These are phyloP conservation scores for Exophiala xenobiotica DNA, from an alignment of 2,329 filamentous ascomycete species.

Conservation along the genomic window DNA sequence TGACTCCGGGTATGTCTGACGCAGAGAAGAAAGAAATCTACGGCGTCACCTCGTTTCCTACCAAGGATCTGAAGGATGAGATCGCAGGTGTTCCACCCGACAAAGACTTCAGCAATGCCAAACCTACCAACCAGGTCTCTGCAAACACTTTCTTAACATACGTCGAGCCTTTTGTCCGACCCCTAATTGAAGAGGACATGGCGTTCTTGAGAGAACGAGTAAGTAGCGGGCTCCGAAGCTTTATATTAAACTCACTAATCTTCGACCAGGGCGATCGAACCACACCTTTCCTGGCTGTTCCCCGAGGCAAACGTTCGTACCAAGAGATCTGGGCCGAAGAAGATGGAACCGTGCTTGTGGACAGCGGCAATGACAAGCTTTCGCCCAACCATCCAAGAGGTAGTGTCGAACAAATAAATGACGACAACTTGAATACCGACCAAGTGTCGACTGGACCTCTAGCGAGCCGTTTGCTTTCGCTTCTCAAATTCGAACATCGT, in stretches of 20 bases:
- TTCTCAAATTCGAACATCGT: constrained; percentile 71
- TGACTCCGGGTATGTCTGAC: constrained; percentile 72
- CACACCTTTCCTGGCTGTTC: constrained; percentile 80
- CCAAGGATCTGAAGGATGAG: constrained; percentile 74
- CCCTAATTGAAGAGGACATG: constrained; percentile 88
- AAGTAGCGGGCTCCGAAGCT: constrained; percentile 26
- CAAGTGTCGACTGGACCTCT: constrained; percentile 85
- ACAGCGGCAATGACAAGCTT: constrained; percentile 66
- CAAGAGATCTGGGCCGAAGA: constrained; percentile 92
- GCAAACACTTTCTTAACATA: constrained; percentile 91
- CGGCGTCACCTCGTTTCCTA: constrained; percentile 80
- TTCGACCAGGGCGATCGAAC: constrained; percentile 69
- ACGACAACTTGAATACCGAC: constrained; percentile 83
- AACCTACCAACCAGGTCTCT: constrained; percentile 90
- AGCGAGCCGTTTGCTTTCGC: constrained; percentile 75
- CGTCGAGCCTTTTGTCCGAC: constrained; percentile 85
- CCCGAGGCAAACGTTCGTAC: constrained; percentile 81
- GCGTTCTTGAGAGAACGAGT: constrained; percentile 84
- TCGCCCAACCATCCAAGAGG: constrained; percentile 81
- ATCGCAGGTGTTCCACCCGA: constrained; percentile 89
- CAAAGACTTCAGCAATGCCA: constrained; percentile 91
- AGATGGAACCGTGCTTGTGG: constrained; percentile 75
- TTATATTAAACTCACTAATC: constrained; percentile 1
- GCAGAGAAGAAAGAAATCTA: constrained; percentile 87
- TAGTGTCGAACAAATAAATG: constrained; percentile 80